Evolutionary conservation across 192 early-diverging fungal genomes (phyloP).

Genomic region (Jimgerdemannia flammicorona): DNA sequence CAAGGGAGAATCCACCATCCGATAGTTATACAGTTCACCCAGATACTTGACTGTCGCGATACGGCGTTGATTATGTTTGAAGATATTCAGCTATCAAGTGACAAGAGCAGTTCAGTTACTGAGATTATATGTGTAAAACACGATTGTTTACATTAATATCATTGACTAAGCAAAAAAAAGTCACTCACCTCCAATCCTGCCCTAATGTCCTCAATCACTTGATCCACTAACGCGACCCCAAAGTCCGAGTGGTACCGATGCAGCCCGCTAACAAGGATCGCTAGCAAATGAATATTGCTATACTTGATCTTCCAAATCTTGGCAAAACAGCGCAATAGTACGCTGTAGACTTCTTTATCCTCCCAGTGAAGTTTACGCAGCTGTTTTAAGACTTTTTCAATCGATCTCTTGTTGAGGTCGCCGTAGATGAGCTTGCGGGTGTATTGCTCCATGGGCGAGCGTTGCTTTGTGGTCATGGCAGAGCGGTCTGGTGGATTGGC

Average conservation of each 20-base stretch:
- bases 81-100: slow-evolving; percentile 66
- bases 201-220: slow-evolving; percentile 80
- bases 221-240: slow-evolving; percentile 84
- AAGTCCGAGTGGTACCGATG: slow-evolving; percentile 82
- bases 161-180: not conserved
- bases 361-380: slow-evolving; percentile 90
- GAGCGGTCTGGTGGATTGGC: slow-evolving; percentile 80
- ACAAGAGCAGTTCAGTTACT: no score
- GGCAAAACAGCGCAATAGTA: slow-evolving; percentile 75
- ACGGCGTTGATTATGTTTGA: slow-evolving; percentile 89
- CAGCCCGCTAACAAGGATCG: slow-evolving; percentile 76
- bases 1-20: slow-evolving; percentile 73
- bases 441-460: slow-evolving; percentile 82
- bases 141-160: no score
- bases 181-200: slow-evolving; percentile 73
- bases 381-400: slow-evolving; percentile 60
- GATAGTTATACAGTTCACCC: slow-evolving; percentile 89
- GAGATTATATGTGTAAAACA: not conserved
- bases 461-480: slow-evolving; percentile 59
- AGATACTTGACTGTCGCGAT: slow-evolving; percentile 80
- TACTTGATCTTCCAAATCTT: slow-evolving; percentile 96
- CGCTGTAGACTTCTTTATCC: slow-evolving; percentile 47
- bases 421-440: slow-evolving; percentile 85
- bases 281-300: slow-evolving; percentile 78
- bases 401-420: slow-evolving; percentile 70